Percentiles rank a stretch among this genome's conserved stretches.
Evolutionary conservation across 1,284 basidiomycete genomes (phyloP).

Genomic region (Rhodofomes roseus): DNA sequence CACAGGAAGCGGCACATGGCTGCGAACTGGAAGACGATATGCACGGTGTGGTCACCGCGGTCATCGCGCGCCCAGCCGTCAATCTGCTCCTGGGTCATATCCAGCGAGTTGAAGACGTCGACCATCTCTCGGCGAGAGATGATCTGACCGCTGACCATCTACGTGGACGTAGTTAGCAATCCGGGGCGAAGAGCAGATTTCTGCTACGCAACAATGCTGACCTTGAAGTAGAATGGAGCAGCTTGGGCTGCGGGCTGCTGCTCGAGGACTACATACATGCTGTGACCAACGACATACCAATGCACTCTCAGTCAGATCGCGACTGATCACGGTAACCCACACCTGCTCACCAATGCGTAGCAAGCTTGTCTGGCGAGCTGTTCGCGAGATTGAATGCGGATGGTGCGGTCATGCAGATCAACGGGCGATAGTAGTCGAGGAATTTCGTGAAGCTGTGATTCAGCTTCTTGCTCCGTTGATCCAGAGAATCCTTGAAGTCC

Average conservation of each 20-base stretch:
- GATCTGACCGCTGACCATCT: slow-evolving; percentile 27
- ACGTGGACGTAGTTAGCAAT: background rate
- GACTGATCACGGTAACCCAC: background rate
- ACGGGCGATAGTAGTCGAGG: slow-evolving; percentile 7
- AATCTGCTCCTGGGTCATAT: slow-evolving; percentile 17
- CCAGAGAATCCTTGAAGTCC: background rate
- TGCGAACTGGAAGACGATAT: slow-evolving; percentile 22
- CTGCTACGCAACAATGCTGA: background rate
- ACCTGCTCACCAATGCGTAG: slow-evolving; percentile 6
- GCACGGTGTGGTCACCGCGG: slow-evolving; percentile 27
- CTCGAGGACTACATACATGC: slow-evolving; percentile 21
- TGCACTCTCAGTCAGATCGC: background rate
- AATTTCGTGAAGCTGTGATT: slow-evolving; percentile 7
- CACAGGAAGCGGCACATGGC: slow-evolving; percentile 9
- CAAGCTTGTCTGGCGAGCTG: slow-evolving; percentile 14
- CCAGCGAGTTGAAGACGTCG: slow-evolving; percentile 15
- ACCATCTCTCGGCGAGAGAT: slow-evolving; percentile 24
- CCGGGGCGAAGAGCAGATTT: background rate
- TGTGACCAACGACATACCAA: slow-evolving; percentile 8
- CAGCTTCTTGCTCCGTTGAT: slow-evolving; percentile 1
- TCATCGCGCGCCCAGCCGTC: slow-evolving; percentile 21
- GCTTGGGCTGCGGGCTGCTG: slow-evolving; percentile 13
- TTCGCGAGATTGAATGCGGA: slow-evolving; percentile 27
- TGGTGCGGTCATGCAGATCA: background rate
- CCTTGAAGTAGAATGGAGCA: slow-evolving; percentile 19